A percentile compares a stretch with the other conserved stretches of the same genome.
Conservation (phyloP, 176 grass and related monocot genomes). For the Tillandsia fasciculata region DNA sequence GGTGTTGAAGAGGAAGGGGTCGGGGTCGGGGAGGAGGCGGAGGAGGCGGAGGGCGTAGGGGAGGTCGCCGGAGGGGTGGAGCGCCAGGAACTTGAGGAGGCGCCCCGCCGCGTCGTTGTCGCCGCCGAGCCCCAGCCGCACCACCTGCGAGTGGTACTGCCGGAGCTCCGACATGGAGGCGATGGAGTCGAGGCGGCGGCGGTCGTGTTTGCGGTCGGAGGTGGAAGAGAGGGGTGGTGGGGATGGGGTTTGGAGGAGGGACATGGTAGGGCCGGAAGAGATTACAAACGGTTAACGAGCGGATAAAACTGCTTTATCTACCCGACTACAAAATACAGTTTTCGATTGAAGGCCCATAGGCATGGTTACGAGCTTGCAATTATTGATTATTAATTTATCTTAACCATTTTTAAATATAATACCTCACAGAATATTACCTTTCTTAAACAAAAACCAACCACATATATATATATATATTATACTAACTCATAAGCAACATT, state of each 20-base stretch:
- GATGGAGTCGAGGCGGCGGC: conserved; percentile 22
- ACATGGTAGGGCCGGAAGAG: not conserved
- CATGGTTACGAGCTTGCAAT: too few relatives aligned
- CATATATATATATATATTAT: too few relatives aligned
- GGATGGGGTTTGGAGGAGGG: conserved; percentile 1
- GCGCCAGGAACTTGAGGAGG: conserved; percentile 52
- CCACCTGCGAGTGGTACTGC: conserved; percentile 50
- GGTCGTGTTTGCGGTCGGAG: conserved; percentile 12
- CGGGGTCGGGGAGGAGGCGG: conserved; percentile 45
- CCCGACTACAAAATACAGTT: too few relatives aligned
- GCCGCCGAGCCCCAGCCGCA: conserved; percentile 48
- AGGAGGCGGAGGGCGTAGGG: conserved; percentile 51
- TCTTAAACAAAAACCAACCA: too few relatives aligned
- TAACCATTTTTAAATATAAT: too few relatives aligned
- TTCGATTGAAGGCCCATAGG: too few relatives aligned
- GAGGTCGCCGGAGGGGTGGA: conserved; percentile 30
- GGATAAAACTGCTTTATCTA: too few relatives aligned
- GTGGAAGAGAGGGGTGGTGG: not conserved
- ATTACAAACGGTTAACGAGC: not conserved
- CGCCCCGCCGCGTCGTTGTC: conserved; percentile 28
- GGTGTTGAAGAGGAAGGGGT: conserved; percentile 57
- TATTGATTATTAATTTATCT: too few relatives aligned
- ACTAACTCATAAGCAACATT: too few relatives aligned
- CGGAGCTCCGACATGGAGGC: conserved; percentile 45
- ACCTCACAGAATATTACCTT: too few relatives aligned